These are phyloP conservation scores for Cutaneotrichosporon spelunceum DNA, from an alignment of 1,284 basidiomycete genomes.

Conservation along the genomic window DNA sequence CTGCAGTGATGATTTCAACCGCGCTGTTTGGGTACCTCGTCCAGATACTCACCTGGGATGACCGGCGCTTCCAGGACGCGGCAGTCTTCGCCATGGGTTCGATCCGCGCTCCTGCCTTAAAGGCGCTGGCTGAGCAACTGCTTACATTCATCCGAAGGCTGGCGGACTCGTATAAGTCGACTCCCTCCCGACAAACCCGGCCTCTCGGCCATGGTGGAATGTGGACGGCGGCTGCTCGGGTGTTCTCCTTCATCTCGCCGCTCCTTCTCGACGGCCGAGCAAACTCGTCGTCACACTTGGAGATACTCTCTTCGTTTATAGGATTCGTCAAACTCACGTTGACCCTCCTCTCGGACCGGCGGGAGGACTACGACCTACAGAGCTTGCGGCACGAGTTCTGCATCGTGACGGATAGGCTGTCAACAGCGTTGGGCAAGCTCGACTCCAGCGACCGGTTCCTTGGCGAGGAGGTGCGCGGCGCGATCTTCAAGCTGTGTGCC, in stretches of 20 bases:
- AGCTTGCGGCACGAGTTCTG: slow-evolving; percentile 84
- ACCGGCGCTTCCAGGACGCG: slow-evolving; percentile 74
- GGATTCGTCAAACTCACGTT: slow-evolving; percentile 83
- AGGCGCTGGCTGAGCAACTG: slow-evolving; percentile 78
- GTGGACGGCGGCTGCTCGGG: slow-evolving; percentile 83
- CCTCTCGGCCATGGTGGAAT: slow-evolving; percentile 73
- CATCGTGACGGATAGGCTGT: slow-evolving; percentile 78
- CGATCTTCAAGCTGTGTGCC: slow-evolving; percentile 80
- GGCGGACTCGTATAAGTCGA: slow-evolving; percentile 51
- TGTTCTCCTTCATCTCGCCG: slow-evolving; percentile 80
- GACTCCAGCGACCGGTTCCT: slow-evolving; percentile 73
- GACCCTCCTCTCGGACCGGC: slow-evolving; percentile 65
- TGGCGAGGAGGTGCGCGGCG: slow-evolving; percentile 69
- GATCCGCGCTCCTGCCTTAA: slow-evolving; percentile 72
- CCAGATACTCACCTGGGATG: slow-evolving; percentile 81
- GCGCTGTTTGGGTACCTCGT: slow-evolving; percentile 81
- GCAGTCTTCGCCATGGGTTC: slow-evolving; percentile 84
- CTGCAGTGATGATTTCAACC: slow-evolving; percentile 57
- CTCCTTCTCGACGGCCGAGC: slow-evolving; percentile 66
- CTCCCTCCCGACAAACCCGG: slow-evolving; percentile 54
- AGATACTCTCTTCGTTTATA: slow-evolving; percentile 70
- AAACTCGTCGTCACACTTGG: slow-evolving; percentile 60
- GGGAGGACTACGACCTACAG: slow-evolving; percentile 75
- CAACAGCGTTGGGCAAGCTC: slow-evolving; percentile 69
- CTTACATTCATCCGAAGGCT: slow-evolving; percentile 75